phyloP scores from a whole-genome alignment of 2,329 filamentous ascomycete genomes.

The Diaporthe citri region DNA sequence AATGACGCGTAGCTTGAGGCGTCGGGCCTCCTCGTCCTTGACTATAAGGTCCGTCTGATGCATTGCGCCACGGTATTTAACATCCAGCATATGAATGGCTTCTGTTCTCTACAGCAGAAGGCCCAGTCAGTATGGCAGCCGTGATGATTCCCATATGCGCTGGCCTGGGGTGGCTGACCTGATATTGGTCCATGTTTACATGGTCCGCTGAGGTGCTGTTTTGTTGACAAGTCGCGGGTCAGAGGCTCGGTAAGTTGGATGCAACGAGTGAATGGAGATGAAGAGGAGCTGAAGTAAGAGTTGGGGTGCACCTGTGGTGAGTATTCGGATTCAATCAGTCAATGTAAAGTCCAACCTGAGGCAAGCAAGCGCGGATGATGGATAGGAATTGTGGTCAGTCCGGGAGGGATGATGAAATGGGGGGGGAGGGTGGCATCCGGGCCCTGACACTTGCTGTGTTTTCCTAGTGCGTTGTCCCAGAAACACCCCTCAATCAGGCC shows the following conservation, averaged over 20 bases:
- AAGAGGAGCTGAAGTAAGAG: not conserved
- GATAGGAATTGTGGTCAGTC: not conserved
- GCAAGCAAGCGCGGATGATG: not conserved
- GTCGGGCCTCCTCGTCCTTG: constrained; percentile 81
- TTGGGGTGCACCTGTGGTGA: not conserved
- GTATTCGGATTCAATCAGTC: not conserved
- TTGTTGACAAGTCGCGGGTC: constrained; percentile 44
- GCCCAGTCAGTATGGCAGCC: not conserved
- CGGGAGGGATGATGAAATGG: constrained; percentile 4
- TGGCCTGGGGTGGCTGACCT: constrained; percentile 48
- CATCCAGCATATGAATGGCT: constrained; percentile 71
- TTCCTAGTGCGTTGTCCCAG: constrained; percentile 22
- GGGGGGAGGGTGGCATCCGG: not conserved
- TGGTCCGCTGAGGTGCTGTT: constrained; percentile 43
- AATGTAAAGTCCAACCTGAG: not conserved
- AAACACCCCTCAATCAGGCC: not conserved
- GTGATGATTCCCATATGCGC: not conserved
- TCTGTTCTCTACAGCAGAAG: constrained; percentile 54
- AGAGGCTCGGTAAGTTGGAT: constrained; percentile 40
- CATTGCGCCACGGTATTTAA: constrained; percentile 75
- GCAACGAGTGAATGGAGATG: not conserved
- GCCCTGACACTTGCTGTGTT: constrained; percentile 22
- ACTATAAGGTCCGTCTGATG: constrained; percentile 76
- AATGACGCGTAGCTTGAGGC: constrained; percentile 76
- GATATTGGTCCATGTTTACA: constrained; percentile 53